Evolutionary conservation across 257 asterid genomes (phyloP).

Genomic region (Avicennia marina): DNA sequence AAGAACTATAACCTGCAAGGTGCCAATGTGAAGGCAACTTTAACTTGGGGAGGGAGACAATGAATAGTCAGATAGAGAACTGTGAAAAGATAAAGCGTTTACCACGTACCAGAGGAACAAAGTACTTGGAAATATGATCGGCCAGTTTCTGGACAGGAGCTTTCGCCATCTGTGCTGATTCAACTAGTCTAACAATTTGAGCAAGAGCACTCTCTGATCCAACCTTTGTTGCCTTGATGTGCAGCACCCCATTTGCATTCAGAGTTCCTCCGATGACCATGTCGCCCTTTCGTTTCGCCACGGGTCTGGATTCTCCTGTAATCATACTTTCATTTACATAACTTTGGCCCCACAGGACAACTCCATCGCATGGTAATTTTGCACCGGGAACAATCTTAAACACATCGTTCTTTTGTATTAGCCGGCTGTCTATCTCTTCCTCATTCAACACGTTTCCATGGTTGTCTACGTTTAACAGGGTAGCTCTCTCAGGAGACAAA

Average conservation of each 20-base stretch:
- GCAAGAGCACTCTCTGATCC: constrained; percentile 76
- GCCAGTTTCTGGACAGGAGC: constrained; percentile 71
- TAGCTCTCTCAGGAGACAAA: constrained; percentile 57
- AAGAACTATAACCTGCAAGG: constrained; percentile 46
- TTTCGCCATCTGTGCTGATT: constrained; percentile 64
- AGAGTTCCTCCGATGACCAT: constrained; percentile 71
- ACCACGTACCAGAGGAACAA: constrained; percentile 49
- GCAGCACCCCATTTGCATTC: constrained; percentile 59
- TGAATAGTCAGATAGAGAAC: too few relatives aligned
- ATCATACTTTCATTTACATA: constrained; percentile 66
- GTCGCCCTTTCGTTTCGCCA: constrained; percentile 54
- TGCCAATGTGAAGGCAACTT: background rate
- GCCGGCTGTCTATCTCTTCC: constrained; percentile 61
- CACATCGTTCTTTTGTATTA: constrained; percentile 60
- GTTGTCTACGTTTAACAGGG: constrained; percentile 28
- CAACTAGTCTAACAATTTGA: constrained; percentile 61
- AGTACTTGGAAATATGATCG: constrained; percentile 55
- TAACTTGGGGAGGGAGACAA: constrained; percentile 1
- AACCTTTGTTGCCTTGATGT: constrained; percentile 54
- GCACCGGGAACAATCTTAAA: constrained; percentile 67
- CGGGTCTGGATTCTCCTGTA: constrained; percentile 71
- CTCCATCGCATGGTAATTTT: constrained; percentile 72
- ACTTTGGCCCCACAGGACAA: constrained; percentile 62
- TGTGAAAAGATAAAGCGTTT: background rate
- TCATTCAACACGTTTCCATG: constrained; percentile 45